Evolutionary conservation across 352 stramenopile genomes (phyloP).

Genomic region (Globisporangium abappressorium): DNA sequence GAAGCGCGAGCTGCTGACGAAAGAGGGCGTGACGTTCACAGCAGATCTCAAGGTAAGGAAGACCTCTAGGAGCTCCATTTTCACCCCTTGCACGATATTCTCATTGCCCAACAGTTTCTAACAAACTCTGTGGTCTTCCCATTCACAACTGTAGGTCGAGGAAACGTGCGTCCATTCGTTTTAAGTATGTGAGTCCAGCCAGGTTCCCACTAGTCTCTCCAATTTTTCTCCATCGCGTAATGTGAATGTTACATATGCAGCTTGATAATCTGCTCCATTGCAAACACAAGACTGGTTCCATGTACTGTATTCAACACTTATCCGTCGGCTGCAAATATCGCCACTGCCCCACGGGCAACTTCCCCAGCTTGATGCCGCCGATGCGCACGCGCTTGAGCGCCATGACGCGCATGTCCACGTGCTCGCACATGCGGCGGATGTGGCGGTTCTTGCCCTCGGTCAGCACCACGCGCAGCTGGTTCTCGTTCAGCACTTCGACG

Average conservation of each 20-base stretch:
- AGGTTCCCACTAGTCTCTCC: background rate
- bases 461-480: constrained; percentile 88
- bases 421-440: constrained; percentile 95
- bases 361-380: constrained; percentile 80
- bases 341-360: constrained; percentile 72
- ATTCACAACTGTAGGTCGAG: constrained; percentile 35
- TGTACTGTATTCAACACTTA: constrained; percentile 27
- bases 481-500: constrained; percentile 75
- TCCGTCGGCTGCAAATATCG: constrained; percentile 74
- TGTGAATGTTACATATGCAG: constrained; percentile 9
- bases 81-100: background rate
- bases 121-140: background rate
- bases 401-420: constrained; percentile 88
- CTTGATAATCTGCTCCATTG: too few species aligned
- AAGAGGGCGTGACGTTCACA: constrained; percentile 67
- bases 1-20: constrained; percentile 56
- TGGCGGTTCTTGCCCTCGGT: constrained; percentile 95
- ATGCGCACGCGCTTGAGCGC: constrained; percentile 91
- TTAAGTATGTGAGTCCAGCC: background rate
- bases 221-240: background rate
- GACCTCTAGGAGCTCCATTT: background rate
- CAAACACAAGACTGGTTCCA: background rate
- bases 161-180: constrained; percentile 49
- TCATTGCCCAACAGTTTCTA: background rate
- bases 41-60: constrained; percentile 51